Evolutionary conservation across 768 basidiomycete species (phyloP).

Genomic region (Inosperma sp.): DNA sequence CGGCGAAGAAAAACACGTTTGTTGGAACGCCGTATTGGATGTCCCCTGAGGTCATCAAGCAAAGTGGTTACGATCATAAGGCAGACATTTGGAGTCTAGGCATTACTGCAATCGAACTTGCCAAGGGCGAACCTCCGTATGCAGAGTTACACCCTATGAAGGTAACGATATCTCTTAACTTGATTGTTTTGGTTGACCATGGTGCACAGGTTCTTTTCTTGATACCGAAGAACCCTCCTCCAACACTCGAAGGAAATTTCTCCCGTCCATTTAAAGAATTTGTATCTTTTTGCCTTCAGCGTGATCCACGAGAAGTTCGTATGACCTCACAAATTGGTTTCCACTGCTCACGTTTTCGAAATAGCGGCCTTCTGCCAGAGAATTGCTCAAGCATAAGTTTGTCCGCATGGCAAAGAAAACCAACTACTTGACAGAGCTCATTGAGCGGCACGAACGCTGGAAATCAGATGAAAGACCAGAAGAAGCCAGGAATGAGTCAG

Average conservation of each 20-base stretch:
- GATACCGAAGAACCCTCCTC: slow-evolving; percentile 97
- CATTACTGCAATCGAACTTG: slow-evolving; percentile 95
- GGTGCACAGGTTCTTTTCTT: slow-evolving; percentile 83
- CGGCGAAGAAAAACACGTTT: slow-evolving; percentile 96
- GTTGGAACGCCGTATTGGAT: slow-evolving; percentile 99
- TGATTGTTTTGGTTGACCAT: not conserved
- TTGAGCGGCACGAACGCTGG: slow-evolving; percentile 93
- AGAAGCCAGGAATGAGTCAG: slow-evolving; percentile 61
- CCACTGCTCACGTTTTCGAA: slow-evolving; percentile 18
- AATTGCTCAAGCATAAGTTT: slow-evolving; percentile 95
- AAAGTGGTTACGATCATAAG: slow-evolving; percentile 98
- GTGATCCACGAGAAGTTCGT: slow-evolving; percentile 88
- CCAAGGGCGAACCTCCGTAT: slow-evolving; percentile 96
- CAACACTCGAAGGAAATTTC: slow-evolving; percentile 84
- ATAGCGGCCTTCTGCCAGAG: slow-evolving; percentile 91
- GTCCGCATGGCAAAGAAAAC: slow-evolving; percentile 93
- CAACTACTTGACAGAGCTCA: slow-evolving; percentile 89
- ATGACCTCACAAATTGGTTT: slow-evolving; percentile 1
- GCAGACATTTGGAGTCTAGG: slow-evolving; percentile 99
- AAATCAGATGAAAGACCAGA: slow-evolving; percentile 72
- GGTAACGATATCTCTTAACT: slow-evolving; percentile 39
- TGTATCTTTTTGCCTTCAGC: slow-evolving; percentile 85
- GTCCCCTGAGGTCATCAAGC: slow-evolving; percentile 99
- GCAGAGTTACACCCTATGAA: slow-evolving; percentile 99
- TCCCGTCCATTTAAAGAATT: slow-evolving; percentile 94